Evolutionary conservation across 2,329 filamentous ascomycete genomes (phyloP), one percentile per base, ranked within the genome.

Genomic region (Hypoxylon sp.): DNA sequence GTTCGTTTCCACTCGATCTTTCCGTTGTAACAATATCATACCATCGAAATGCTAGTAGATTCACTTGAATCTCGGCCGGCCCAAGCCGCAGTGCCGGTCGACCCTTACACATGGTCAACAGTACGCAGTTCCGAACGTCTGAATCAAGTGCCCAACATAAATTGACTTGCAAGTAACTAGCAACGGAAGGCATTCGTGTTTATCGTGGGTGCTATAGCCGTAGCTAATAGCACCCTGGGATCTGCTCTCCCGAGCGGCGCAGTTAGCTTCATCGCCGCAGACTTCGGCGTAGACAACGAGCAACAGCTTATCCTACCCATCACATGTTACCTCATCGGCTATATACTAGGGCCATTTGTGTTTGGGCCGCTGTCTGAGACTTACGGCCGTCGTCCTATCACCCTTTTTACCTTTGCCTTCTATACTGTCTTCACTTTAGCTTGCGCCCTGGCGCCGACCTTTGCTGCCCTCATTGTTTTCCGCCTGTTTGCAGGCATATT

Each of bases 301-400:
- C 17, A 43, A n/a, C 39, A n/a, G 11, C 41, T 55, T 17, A 55
- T 28, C 15, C 46, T 57, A 4, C 46, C 54, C 22, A 43, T 50
- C 24, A 57, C 54, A 8, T 50, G 44, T n/a, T 57, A 49, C 34
- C 54, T 57, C 22, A 50, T 57, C 24, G 54, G 54, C 11, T 57
- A 57, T 34, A 49, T 57, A 13, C 32, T 57, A 13, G 54, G 54
- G 3, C 54, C 54, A 2, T 22, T 57, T 22, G 44, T 50, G 37
- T 57, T 57, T 28, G 46, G 44, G 19, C 54, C 54, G 7, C 22
- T 57, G 34, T 49, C 44, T 15, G 54, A 57, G 44, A 49, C 44
- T 3, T 57, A 49, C 13, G 54, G 54, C 20, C 54, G 54, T 13
- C 44, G 41, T 20, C 49, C 49, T 8, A 39, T 52, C 30, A 39